These are phyloP conservation scores for Saturnispora hagleri DNA, from an alignment of 805 yeast genomes.

Conservation along the genomic window DNA sequence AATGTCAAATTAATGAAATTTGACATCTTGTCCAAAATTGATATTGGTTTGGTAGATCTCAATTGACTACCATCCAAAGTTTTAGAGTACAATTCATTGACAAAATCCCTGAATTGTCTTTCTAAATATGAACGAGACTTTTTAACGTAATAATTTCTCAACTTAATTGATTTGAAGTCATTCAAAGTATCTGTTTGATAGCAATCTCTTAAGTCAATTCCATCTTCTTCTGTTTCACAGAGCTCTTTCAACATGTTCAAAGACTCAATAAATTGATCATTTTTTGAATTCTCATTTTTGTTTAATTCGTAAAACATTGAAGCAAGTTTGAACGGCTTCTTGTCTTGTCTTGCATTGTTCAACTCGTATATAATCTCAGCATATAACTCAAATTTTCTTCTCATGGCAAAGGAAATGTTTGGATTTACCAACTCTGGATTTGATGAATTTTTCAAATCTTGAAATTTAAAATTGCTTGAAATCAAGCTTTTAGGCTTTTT, in stretches of 20 bases:
- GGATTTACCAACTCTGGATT: conserved; percentile 11
- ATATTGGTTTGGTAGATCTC: conserved; percentile 1
- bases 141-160: conserved; percentile 38
- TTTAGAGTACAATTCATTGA: conserved; percentile 47
- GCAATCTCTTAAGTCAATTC: conserved; percentile 20
- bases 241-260: conserved; percentile 58
- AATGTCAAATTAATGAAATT: conserved; percentile 43
- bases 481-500: conserved; percentile 21
- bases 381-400: conserved; percentile 58
- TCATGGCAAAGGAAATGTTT: conserved; percentile 26
- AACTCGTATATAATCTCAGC: conserved; percentile 64
- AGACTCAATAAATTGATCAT: conserved; percentile 64
- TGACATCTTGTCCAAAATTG: conserved; percentile 15
- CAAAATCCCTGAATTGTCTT: conserved; percentile 64
- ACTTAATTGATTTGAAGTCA: conserved; percentile 26
- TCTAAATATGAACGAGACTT: conserved; percentile 60
- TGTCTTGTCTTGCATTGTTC: conserved; percentile 56
- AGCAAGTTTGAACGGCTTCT: conserved; percentile 46
- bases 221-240: conserved; percentile 29
- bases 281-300: conserved; percentile 49
- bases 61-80: background rate
- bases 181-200: conserved; percentile 24
- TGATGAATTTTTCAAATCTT: conserved; percentile 14
- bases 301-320: conserved; percentile 53
- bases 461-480: conserved; percentile 23